Evolutionary conservation across 129 eudicot genomes (phyloP).

Genomic region (Kitagawia praeruptora): DNA sequence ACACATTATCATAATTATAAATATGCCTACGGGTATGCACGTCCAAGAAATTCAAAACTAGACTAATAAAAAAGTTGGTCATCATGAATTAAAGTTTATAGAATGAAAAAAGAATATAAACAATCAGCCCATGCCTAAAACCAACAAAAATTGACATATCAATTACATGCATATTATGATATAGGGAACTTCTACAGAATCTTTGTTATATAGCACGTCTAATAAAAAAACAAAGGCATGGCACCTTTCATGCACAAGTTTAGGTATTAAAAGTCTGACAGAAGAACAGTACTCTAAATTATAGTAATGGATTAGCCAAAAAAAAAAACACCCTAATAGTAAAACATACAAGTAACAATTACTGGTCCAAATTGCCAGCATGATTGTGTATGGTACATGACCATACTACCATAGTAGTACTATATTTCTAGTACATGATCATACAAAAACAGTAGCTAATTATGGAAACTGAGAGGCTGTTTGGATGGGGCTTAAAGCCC

Average conservation of each 20-base stretch:
- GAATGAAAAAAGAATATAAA: not conserved
- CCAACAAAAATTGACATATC: not conserved
- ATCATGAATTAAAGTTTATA: not conserved
- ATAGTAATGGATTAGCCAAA: too few species aligned
- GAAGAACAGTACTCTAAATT: not conserved
- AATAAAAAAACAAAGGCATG: not conserved
- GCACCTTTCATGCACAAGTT: not conserved
- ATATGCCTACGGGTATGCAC: not conserved
- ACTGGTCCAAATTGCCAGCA: constrained; percentile 13
- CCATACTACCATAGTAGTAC: not conserved
- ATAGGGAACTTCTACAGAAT: not conserved
- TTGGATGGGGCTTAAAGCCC: too few species aligned
- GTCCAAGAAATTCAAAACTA: constrained; percentile 3
- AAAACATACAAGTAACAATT: not conserved
- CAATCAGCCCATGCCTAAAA: not conserved
- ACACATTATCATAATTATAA: not conserved
- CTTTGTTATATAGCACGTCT: not conserved
- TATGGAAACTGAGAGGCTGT: constrained; percentile 14
- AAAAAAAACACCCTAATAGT: not conserved
- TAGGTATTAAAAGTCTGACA: not conserved
- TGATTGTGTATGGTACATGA: not conserved
- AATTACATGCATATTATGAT: not conserved
- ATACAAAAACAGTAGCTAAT: constrained; percentile 2
- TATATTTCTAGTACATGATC: not conserved
- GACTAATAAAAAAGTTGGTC: not conserved